phyloP scores from a whole-genome alignment of 2,329 filamentous ascomycete species.

The Chaetomium sp. region DNA sequence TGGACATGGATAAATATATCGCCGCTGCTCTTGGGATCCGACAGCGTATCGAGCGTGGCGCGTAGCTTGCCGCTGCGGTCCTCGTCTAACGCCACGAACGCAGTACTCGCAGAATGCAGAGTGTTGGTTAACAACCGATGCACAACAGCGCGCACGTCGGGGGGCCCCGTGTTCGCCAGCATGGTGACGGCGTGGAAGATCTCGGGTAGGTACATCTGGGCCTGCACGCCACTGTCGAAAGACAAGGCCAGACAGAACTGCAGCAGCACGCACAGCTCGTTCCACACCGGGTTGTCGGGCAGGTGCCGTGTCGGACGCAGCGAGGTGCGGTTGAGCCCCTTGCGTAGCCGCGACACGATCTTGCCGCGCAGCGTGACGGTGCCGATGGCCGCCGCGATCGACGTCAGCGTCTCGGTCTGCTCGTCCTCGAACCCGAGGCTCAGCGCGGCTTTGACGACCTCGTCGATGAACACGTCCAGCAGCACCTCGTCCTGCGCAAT shows the following conservation, averaged over 20 bases:
- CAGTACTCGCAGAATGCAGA: conserved; percentile 61
- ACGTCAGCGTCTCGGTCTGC: conserved; percentile 53
- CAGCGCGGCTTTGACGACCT: conserved; percentile 58
- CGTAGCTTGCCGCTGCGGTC: conserved; percentile 49
- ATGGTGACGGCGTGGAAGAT: conserved; percentile 66
- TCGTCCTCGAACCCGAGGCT: conserved; percentile 52
- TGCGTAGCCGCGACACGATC: conserved; percentile 58
- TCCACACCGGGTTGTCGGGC: conserved; percentile 62
- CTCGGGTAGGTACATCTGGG: conserved; percentile 61
- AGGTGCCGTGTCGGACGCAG: conserved; percentile 59
- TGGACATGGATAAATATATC: conserved; percentile 47
- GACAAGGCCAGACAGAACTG: conserved; percentile 61
- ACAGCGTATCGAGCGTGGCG: conserved; percentile 50
- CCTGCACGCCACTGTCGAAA: conserved; percentile 61
- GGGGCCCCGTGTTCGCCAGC: conserved; percentile 58
- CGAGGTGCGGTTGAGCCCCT: conserved; percentile 61
- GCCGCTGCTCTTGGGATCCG: conserved; percentile 44
- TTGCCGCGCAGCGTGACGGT: conserved; percentile 61
- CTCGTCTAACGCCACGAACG: conserved; percentile 54
- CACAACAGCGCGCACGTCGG: conserved; percentile 51
- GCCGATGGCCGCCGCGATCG: conserved; percentile 56
- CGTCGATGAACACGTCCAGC: conserved; percentile 61
- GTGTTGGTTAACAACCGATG: conserved; percentile 61
- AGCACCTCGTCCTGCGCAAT: conserved; percentile 60
- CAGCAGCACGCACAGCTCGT: conserved; percentile 61